These are phyloP conservation scores for Strobilomyces dryophilus DNA, from an alignment of 768 basidiomycete genomes.

Conservation along the genomic window DNA sequence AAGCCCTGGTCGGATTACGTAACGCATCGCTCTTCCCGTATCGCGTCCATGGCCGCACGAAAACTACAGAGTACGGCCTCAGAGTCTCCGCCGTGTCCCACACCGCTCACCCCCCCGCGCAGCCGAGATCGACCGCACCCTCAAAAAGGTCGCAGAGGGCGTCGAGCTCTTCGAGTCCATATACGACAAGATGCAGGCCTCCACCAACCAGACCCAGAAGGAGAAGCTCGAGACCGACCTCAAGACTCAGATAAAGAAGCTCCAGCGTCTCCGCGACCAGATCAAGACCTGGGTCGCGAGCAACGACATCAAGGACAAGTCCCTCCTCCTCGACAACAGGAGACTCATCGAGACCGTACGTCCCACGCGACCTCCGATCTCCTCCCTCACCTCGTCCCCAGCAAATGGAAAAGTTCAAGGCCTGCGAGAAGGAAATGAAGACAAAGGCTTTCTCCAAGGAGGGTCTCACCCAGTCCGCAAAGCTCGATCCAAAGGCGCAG, in stretches of 20 bases:
- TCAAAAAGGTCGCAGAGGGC: constrained; percentile 95
- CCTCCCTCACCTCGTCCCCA: constrained; percentile 30
- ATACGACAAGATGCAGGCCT: constrained; percentile 97
- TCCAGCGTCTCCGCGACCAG: constrained; percentile 79
- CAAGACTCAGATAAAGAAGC: constrained; percentile 98
- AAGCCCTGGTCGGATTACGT: constrained; percentile 18
- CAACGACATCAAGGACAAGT: constrained; percentile 99
- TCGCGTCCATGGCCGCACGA: constrained; percentile 72
- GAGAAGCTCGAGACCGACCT: constrained; percentile 96
- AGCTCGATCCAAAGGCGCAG: constrained; percentile 95
- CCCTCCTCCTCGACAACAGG: constrained; percentile 85
- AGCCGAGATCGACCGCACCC: constrained; percentile 98
- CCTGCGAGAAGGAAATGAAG: constrained; percentile 99
- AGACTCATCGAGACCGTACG: constrained; percentile 95
- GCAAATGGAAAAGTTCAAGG: constrained; percentile 99
- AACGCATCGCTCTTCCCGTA: constrained; percentile 1
- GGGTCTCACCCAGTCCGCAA: constrained; percentile 89
- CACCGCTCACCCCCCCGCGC: not conserved
- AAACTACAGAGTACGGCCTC: constrained; percentile 75
- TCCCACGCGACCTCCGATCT: constrained; percentile 9
- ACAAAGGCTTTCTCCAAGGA: constrained; percentile 99
- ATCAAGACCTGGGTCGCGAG: constrained; percentile 96
- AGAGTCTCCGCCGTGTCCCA: not conserved
- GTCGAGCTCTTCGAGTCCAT: constrained; percentile 94
- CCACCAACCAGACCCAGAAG: constrained; percentile 95